Conservation (phyloP, 495 filamentous ascomycete species). For the Beverwykella pulmonaria region DNA sequence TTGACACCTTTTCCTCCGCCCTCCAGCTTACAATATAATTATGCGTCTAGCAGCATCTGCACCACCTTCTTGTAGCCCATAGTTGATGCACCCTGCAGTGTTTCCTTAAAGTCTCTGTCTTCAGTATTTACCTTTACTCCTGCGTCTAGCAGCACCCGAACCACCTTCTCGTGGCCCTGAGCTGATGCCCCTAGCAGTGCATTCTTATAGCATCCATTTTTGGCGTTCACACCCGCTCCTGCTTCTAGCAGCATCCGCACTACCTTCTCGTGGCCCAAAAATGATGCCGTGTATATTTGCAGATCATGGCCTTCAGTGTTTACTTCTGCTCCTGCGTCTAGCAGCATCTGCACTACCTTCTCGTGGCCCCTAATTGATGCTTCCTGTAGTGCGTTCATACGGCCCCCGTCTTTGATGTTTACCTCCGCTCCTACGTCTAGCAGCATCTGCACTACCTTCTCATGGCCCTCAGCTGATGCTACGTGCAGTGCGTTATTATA, state of each 20-base stretch:
- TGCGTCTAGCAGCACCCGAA: neutral
- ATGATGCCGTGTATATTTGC: slow-evolving; percentile 9
- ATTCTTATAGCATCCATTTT: neutral
- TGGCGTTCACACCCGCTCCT: neutral
- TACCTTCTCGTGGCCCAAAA: neutral
- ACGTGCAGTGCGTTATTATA: neutral
- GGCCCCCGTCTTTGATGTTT: neutral
- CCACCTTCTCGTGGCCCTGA: neutral
- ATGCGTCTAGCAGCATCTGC: too few species aligned
- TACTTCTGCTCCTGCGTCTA: slow-evolving; percentile 10
- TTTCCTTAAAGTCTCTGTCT: neutral
- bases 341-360: neutral
- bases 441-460: neutral
- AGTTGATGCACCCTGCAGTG: neutral
- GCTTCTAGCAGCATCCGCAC: slow-evolving; percentile 4
- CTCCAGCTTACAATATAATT: too few species aligned
- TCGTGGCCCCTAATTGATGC: neutral
- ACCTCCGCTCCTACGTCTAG: neutral
- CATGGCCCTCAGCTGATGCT: neutral
- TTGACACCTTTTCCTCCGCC: too few species aligned
- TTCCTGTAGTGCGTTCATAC: neutral
- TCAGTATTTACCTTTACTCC: neutral
- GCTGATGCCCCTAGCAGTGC: neutral
- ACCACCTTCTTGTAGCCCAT: too few species aligned
- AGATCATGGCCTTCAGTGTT: slow-evolving; percentile 3